These are phyloP conservation scores for Oxytropis ochrocephala DNA, from an alignment of 306 rosid species.

Conservation along the genomic window DNA sequence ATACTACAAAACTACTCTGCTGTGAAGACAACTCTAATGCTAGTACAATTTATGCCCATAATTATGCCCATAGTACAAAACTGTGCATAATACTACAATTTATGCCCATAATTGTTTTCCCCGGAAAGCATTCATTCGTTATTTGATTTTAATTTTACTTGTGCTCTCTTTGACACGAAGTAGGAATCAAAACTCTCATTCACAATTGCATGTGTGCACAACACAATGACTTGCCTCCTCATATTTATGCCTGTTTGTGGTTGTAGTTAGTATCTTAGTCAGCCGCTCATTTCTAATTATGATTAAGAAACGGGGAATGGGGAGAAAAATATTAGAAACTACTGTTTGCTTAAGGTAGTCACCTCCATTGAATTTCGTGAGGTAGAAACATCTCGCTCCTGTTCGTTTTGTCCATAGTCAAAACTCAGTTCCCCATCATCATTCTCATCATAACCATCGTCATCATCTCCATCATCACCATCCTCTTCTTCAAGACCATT, in stretches of 20 bases:
- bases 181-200: background rate
- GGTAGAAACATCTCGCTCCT: conserved; percentile 49
- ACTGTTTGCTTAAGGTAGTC: conserved; percentile 7
- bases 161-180: conserved; percentile 2
- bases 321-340: conserved; percentile 1
- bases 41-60: background rate
- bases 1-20: conserved; percentile 1
- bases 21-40: background rate
- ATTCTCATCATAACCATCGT: conserved; percentile 40
- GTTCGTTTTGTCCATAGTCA: conserved; percentile 62
- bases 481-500: conserved; percentile 77
- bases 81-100: no score
- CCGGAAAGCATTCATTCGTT: background rate
- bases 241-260: background rate
- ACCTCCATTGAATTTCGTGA: conserved; percentile 68
- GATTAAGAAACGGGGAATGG: background rate
- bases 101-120: background rate
- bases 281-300: background rate
- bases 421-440: conserved; percentile 91
- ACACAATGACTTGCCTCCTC: conserved; percentile 9
- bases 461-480: conserved; percentile 39
- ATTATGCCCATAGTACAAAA: background rate
- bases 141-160: background rate
- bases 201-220: background rate
- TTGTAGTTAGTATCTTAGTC: background rate